These are phyloP conservation scores for Lecanicillium sp. DNA, from an alignment of 2,329 filamentous ascomycete species.

Conservation along the genomic window DNA sequence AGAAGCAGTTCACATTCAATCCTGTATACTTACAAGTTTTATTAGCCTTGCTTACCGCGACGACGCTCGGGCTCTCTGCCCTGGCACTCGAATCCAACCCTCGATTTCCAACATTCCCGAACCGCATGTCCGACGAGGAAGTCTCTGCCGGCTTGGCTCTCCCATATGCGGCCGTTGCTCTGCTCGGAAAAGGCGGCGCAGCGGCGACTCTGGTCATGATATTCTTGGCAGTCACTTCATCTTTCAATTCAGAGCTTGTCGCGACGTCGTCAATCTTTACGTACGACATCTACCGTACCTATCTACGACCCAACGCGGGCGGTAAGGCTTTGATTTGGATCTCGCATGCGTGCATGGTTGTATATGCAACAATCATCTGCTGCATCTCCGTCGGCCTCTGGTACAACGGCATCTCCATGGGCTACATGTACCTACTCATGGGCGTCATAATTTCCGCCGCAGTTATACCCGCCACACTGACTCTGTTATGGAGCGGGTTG, in stretches of 20 bases:
- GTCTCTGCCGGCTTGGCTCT: slow-evolving; percentile 78
- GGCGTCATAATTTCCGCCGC: slow-evolving; percentile 82
- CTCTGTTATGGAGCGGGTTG: slow-evolving; percentile 73
- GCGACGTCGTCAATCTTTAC: slow-evolving; percentile 81
- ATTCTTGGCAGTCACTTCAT: slow-evolving; percentile 85
- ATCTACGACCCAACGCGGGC: slow-evolving; percentile 69
- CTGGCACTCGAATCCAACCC: slow-evolving; percentile 70
- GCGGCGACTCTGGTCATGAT: slow-evolving; percentile 70
- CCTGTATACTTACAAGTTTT: too few relatives aligned
- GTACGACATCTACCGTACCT: slow-evolving; percentile 82
- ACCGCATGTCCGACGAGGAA: slow-evolving; percentile 64
- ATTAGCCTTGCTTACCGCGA: slow-evolving; percentile 68
- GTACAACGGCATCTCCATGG: slow-evolving; percentile 74
- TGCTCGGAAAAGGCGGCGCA: slow-evolving; percentile 76
- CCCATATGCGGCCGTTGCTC: slow-evolving; percentile 74
- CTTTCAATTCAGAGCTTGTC: slow-evolving; percentile 75
- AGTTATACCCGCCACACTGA: slow-evolving; percentile 73
- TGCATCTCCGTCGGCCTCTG: slow-evolving; percentile 67
- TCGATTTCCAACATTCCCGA: slow-evolving; percentile 62
- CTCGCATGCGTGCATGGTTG: slow-evolving; percentile 62
- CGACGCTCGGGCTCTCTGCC: slow-evolving; percentile 77
- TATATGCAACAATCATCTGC: slow-evolving; percentile 69
- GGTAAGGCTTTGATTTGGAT: slow-evolving; percentile 73
- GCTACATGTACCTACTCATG: slow-evolving; percentile 85
- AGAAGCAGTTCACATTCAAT: too few relatives aligned